phyloP scores from a whole-genome alignment of 2,329 filamentous ascomycete species.

The Sporothrix protearum region DNA sequence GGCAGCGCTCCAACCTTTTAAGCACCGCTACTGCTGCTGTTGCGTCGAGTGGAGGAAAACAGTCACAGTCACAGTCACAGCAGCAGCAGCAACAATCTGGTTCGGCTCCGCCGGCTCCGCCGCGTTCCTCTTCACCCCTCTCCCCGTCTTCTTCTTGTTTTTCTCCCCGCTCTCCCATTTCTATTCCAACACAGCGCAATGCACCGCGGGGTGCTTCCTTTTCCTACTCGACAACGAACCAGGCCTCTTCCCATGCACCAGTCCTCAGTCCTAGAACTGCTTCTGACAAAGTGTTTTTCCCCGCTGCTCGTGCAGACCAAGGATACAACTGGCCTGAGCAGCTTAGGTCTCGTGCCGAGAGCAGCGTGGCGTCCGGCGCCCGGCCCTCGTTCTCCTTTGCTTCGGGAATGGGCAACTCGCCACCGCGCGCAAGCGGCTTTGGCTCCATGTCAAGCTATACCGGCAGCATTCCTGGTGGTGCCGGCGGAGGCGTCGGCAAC shows the following conservation, averaged over 20 bases:
- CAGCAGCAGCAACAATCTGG: constrained; percentile 17
- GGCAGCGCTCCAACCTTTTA: constrained; percentile 43
- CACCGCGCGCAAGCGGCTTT: constrained; percentile 38
- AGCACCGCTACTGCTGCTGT: constrained; percentile 33
- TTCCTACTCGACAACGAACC: constrained; percentile 29
- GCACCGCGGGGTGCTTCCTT: not conserved
- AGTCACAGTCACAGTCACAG: constrained; percentile 31
- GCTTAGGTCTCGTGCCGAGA: constrained; percentile 86
- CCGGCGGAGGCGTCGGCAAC: constrained; percentile 13
- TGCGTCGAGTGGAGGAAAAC: not conserved
- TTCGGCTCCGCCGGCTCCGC: not conserved
- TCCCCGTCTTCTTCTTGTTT: not conserved
- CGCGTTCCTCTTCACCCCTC: constrained; percentile 7
- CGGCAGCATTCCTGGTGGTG: constrained; percentile 21
- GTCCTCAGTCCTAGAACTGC: constrained; percentile 47
- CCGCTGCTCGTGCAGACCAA: constrained; percentile 68
- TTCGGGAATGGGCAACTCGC: constrained; percentile 42
- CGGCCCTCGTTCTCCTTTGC: constrained; percentile 59
- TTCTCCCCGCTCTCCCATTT: constrained; percentile 4
- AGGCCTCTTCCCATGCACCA: constrained; percentile 32
- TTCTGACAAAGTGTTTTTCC: constrained; percentile 57
- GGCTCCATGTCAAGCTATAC: constrained; percentile 1
- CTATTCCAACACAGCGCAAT: not conserved
- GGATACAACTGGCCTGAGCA: constrained; percentile 98
- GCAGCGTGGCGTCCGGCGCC: constrained; percentile 56